phyloP scores from a whole-genome alignment of 345 rosid species.

The Raphanus raphanistrum region DNA sequence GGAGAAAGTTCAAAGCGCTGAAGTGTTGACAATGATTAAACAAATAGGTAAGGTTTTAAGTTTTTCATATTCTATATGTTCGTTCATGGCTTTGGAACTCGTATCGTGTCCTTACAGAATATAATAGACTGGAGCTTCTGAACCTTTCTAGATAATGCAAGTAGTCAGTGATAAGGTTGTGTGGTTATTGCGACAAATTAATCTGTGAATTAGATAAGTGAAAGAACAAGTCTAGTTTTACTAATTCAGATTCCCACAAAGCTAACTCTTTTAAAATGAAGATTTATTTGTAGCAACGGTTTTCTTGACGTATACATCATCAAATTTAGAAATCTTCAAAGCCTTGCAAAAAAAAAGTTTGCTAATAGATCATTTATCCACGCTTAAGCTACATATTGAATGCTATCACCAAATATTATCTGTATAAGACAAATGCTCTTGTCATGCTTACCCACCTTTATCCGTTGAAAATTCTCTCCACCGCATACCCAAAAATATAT shows the following conservation, averaged over 20 bases:
- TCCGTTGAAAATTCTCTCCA: conserved; percentile 29
- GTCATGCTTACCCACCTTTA: conserved; percentile 41
- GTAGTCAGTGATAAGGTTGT: conserved; percentile 26
- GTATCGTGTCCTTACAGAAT: conserved; percentile 17
- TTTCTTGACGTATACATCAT: conserved; percentile 2
- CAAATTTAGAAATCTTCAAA: conserved; percentile 19
- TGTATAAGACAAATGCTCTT: conserved; percentile 22
- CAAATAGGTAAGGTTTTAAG: not conserved
- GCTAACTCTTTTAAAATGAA: not conserved
- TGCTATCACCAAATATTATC: not conserved
- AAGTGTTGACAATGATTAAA: conserved; percentile 10
- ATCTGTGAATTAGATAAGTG: not conserved
- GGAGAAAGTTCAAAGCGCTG: conserved; percentile 28
- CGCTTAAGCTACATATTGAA: conserved; percentile 6
- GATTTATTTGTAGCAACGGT: not conserved
- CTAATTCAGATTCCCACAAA: not conserved
- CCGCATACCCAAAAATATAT: conserved; percentile 14
- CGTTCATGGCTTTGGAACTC: conserved; percentile 17
- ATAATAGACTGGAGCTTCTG: not conserved
- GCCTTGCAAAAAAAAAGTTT: not conserved
- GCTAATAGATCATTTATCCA: not conserved
- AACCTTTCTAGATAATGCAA: conserved; percentile 9
- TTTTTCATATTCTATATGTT: not conserved
- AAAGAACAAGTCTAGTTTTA: not conserved
- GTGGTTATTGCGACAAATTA: conserved; percentile 7